Percentiles rank a stretch among this genome's conserved stretches.
phyloP scores from a whole-genome alignment of 768 basidiomycete species.

The Lenzites betulinus region DNA sequence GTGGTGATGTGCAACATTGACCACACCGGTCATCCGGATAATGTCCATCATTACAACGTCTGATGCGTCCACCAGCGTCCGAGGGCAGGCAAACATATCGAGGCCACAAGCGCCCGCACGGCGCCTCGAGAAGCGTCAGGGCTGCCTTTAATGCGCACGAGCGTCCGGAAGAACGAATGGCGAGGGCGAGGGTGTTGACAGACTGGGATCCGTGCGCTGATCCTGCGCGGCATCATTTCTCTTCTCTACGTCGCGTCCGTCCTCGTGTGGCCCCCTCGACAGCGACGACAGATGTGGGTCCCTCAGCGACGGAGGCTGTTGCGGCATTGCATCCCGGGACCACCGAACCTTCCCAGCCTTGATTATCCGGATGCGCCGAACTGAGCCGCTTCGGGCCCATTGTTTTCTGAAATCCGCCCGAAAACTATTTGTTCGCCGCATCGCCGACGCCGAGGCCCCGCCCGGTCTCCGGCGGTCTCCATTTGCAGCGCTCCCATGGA shows the following conservation, averaged over 20 bases:
- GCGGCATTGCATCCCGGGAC: background rate
- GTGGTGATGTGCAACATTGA: background rate
- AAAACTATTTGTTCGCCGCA: slow-evolving; percentile 13
- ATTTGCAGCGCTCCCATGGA: background rate
- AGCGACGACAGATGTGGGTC: background rate
- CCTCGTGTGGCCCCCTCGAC: too few species aligned
- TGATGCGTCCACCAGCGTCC: slow-evolving; percentile 4
- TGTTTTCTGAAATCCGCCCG: background rate
- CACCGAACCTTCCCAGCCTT: slow-evolving; percentile 1
- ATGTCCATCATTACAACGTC: background rate
- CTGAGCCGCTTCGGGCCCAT: background rate
- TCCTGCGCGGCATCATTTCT: background rate
- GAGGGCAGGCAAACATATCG: background rate
- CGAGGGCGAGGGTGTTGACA: slow-evolving; percentile 8
- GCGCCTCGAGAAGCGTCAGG: background rate
- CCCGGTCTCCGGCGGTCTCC: background rate
- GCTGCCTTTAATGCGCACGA: background rate
- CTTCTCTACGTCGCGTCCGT: too few species aligned
- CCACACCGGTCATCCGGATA: background rate
- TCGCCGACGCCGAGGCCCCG: background rate
- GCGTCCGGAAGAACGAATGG: slow-evolving; percentile 15
- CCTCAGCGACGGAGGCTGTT: background rate
- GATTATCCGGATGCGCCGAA: background rate
- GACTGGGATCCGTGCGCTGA: slow-evolving; percentile 17
- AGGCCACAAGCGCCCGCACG: background rate